Conservation (phyloP, 2,329 filamentous ascomycete genomes). For the Aspergillus texensis region DNA sequence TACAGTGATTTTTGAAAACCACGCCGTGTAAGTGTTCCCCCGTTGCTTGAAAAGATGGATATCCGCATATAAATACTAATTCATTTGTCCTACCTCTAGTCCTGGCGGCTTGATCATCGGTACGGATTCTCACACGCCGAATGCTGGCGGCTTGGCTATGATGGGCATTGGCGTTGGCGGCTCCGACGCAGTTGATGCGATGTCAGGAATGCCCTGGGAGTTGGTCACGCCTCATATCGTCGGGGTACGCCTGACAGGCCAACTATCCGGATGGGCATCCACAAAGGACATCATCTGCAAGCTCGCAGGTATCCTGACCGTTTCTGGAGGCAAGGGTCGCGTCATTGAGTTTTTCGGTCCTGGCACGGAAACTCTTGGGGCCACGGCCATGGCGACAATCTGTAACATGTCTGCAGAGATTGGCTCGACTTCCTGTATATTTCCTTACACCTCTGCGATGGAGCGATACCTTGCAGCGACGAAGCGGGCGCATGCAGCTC, state of each 20-base stretch:
- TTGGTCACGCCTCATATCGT: not conserved
- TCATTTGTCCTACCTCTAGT: conserved; percentile 14
- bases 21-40: too few species aligned
- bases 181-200: conserved; percentile 70
- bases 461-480: too few species aligned
- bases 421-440: too few species aligned
- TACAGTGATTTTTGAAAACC: too few species aligned
- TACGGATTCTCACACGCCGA: conserved; percentile 94
- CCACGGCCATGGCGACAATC: too few species aligned
- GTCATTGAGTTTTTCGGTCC: conserved; percentile 52
- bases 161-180: conserved; percentile 90
- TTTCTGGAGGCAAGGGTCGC: conserved; percentile 90
- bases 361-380: not conserved
- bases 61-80: too few species aligned
- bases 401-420: too few species aligned
- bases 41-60: too few species aligned
- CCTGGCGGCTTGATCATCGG: conserved; percentile 93
- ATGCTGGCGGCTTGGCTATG: conserved; percentile 92
- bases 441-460: too few species aligned
- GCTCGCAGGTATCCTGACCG: conserved; percentile 89
- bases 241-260: conserved; percentile 19
- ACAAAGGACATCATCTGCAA: conserved; percentile 96
- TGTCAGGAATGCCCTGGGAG: too few species aligned
- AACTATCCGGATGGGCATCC: conserved; percentile 79
- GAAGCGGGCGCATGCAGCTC: too few species aligned